Evolutionary conservation across 2,329 filamentous ascomycete genomes (phyloP), one percentile per base, ranked within the genome.

Genomic region (Ophiostoma sp.): DNA sequence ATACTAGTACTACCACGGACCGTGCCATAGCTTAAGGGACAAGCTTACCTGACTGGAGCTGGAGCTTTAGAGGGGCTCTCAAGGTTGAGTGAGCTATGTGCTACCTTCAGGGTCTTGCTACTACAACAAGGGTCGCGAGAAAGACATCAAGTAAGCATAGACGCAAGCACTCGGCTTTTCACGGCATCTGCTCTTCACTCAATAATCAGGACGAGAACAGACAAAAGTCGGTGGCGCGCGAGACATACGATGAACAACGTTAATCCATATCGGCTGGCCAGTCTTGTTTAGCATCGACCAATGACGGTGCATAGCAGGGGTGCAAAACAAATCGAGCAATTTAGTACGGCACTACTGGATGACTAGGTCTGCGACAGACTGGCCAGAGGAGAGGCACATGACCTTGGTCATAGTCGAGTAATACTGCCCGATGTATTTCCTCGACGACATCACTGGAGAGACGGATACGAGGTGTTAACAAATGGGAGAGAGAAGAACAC

Each of bases 1-100:
- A 60, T 38, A 60, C 55, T 60, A 60, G 55, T 16, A 60, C 36
- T 60, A 40, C 27, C 9, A 55, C 55, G 55, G 55, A 60, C 55
- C 55, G 55, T 60, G 55, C 55, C 55, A 60, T 60, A 16, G 27
- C 55, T 60, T 8, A 60, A 36, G 55, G 55, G 18, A 55, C 49
- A 55, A 55, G 49, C 49, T 27, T 55, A 11, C 49, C 27, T 55
- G n/a, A 14, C 47, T 49, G 45, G 14, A 47, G 45, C 45, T 12
- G 9, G 45, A 47, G 45, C 45, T 47, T 47, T 44, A 7, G 8
- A 44, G 12, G 16, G 12, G 47, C 18, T 7, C 47, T 14, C 2
- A 6, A 49, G 18, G 14, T 49, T 14, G 49, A 36, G 49, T 55
- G 49, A 27, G 27, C 27, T 27, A 27, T 27, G 27, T 27, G 8